Evolutionary conservation across 2,329 filamentous ascomycete genomes (phyloP), one percentile per base, ranked within the genome.

Genomic region (Lanzia echinophila): DNA sequence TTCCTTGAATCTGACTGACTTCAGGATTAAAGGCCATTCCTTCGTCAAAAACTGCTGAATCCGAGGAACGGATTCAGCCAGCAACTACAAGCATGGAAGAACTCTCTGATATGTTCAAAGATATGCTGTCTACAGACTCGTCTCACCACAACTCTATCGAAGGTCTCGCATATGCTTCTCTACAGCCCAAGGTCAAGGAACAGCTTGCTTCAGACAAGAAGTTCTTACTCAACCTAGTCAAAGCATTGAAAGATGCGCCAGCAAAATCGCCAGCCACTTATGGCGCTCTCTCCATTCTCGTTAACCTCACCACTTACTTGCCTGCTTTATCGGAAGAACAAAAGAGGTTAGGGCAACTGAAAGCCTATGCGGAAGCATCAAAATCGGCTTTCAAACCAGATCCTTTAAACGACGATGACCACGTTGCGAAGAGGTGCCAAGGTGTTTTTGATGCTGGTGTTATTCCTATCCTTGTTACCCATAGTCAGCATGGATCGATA

Each of bases 311-410:
- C 13, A 78, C 81, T 31, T 97, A 95, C 67, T 79, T 82, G 39
- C 90, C 90, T 6, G 75, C 76, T 7, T 76, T 91, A 39, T 86
- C 89, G 0, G 92, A 96, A 59, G 94, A 99, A 70, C 87, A 96
- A 64, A 94, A 92, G 73, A 90, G 88, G 65, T 89, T 99, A 73
- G 81, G 81, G 6, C 88, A 99, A 68, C 79, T 99, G 43, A 96
- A 95, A 73, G 89, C 90, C 2, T 99, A 97, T 64, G 94, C 94
- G 13, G 89, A 95, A 66, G 87, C 90, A 0, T 84, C 84, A 5
- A 90, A 89, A 64, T 80, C 81, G 57, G 67, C 79, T n/a, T 68
- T 75, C 0, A 73, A 77, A 2, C 74, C 79, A 0, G 82, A 91
- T 65, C 81, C 82, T 7, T 75, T 95, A 0, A 85, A 94, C 54